phyloP scores from a whole-genome alignment of 164 flowering plant genomes.

The Aristolochia fimbriata region DNA sequence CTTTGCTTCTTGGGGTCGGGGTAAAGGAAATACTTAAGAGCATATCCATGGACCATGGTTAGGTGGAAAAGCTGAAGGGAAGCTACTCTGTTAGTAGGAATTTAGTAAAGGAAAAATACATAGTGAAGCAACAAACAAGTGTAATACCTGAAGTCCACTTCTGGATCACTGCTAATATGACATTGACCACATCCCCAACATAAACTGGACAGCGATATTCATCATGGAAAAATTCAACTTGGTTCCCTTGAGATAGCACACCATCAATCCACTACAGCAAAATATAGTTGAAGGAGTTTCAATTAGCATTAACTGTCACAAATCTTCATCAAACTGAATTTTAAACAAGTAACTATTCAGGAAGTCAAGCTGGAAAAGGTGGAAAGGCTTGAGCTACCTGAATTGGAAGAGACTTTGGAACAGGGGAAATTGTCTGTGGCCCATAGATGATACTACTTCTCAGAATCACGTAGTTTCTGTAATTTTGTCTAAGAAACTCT shows the following conservation, averaged over 20 bases:
- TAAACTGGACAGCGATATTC: constrained; percentile 88
- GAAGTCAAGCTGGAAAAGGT: neutral
- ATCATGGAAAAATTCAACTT: constrained; percentile 63
- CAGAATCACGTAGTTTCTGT: constrained; percentile 68
- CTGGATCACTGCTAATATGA: constrained; percentile 38
- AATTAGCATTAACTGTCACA: too few relatives aligned
- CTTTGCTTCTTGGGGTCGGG: too few relatives aligned
- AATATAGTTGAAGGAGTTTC: neutral
- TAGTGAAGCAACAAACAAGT: neutral
- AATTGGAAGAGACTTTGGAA: constrained; percentile 80
- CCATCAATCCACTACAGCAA: constrained; percentile 71
- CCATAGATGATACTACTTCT: constrained; percentile 95
- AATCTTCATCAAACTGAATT: neutral
- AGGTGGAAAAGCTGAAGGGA: neutral
- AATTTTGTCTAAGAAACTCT: constrained; percentile 44
- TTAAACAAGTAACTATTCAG: neutral
- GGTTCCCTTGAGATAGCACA: constrained; percentile 59
- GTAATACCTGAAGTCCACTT: constrained; percentile 60
- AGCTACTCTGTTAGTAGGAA: neutral
- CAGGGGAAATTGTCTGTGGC: constrained; percentile 73
- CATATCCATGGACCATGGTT: too few relatives aligned
- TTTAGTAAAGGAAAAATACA: neutral
- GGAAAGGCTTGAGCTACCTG: constrained; percentile 39
- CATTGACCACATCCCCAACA: constrained; percentile 66
- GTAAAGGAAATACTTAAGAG: too few relatives aligned